Percentiles rank a stretch among this genome's conserved stretches.
These are phyloP conservation scores for Neotropicomus parvogracilis DNA, from an alignment of 1,284 basidiomycete species.

Conservation along the genomic window DNA sequence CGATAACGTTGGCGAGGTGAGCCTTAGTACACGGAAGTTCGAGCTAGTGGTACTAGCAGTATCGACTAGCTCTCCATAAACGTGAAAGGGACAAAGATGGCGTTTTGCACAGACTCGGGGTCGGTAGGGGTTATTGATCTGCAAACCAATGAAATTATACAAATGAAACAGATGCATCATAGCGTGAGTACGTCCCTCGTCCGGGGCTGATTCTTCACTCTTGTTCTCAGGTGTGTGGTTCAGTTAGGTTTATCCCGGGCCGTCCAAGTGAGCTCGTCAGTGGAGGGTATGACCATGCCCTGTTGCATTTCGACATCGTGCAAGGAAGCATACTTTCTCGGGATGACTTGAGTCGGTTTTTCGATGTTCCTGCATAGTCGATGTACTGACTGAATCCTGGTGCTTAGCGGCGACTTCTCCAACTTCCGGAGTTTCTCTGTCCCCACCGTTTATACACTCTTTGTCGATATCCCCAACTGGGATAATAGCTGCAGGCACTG, in stretches of 20 bases:
- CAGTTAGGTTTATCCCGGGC: slow-evolving; percentile 64
- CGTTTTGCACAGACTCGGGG: slow-evolving; percentile 68
- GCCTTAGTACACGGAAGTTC: slow-evolving; percentile 10
- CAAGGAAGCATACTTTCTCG: slow-evolving; percentile 58
- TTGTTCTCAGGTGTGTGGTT: slow-evolving; percentile 57
- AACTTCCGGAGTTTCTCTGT: slow-evolving; percentile 50
- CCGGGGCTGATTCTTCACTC: slow-evolving; percentile 2
- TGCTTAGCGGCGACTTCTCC: slow-evolving; percentile 39
- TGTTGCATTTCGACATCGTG: slow-evolving; percentile 64
- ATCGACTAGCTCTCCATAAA: slow-evolving; percentile 60
- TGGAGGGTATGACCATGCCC: slow-evolving; percentile 66
- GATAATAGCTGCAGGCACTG: slow-evolving; percentile 64
- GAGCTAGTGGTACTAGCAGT: slow-evolving; percentile 26
- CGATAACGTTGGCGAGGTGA: slow-evolving; percentile 68
- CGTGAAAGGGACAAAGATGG: slow-evolving; percentile 52
- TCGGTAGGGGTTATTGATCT: slow-evolving; percentile 62
- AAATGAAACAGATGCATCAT: slow-evolving; percentile 60
- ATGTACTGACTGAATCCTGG: slow-evolving; percentile 6
- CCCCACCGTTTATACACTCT: slow-evolving; percentile 70
- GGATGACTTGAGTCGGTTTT: slow-evolving; percentile 51
- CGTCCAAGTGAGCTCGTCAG: slow-evolving; percentile 68
- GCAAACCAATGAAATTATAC: slow-evolving; percentile 40
- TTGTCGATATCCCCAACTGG: slow-evolving; percentile 55
- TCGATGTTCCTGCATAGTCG: not conserved
- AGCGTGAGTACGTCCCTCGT: slow-evolving; percentile 45